Percentiles rank a stretch among this genome's conserved stretches.
Conservation (phyloP, 345 rosid genomes). For the Tarenaya hassleriana region DNA sequence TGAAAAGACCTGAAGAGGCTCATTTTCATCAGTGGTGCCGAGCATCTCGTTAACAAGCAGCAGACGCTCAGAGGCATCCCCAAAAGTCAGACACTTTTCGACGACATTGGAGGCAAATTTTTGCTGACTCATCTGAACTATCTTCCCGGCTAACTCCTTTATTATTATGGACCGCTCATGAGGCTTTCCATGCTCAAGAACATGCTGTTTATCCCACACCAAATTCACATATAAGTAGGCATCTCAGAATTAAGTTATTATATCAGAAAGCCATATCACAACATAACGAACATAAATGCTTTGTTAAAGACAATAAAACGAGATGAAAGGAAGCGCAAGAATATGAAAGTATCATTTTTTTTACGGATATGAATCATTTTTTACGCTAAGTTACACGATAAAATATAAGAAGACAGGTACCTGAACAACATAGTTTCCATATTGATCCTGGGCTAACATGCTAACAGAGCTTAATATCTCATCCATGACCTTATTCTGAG, state of each 20-base stretch:
- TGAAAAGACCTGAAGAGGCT: slow-evolving; percentile 91
- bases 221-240: no score
- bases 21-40: slow-evolving; percentile 87
- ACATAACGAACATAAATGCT: not conserved
- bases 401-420: slow-evolving; percentile 17
- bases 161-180: slow-evolving; percentile 77
- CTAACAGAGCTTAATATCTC: slow-evolving; percentile 52
- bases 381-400: not conserved
- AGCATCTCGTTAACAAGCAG: slow-evolving; percentile 89
- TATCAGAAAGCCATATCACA: no score
- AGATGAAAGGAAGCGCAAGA: not conserved
- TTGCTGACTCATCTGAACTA: slow-evolving; percentile 96
- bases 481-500: slow-evolving; percentile 50
- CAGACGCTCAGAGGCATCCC: slow-evolving; percentile 67
- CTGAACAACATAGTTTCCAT: slow-evolving; percentile 65
- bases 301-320: not conserved
- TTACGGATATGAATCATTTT: not conserved
- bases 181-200: slow-evolving; percentile 89
- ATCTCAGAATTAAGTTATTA: no score
- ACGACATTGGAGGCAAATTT: slow-evolving; percentile 98
- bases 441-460: slow-evolving; percentile 60
- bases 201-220: slow-evolving; percentile 47
- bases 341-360: not conserved
- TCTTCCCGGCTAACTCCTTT: slow-evolving; percentile 69
- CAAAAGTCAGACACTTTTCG: slow-evolving; percentile 85